Evolutionary conservation across 805 yeast species (phyloP), one percentile per base, ranked within the genome.

Genomic region (Blastobotrys robertii): DNA sequence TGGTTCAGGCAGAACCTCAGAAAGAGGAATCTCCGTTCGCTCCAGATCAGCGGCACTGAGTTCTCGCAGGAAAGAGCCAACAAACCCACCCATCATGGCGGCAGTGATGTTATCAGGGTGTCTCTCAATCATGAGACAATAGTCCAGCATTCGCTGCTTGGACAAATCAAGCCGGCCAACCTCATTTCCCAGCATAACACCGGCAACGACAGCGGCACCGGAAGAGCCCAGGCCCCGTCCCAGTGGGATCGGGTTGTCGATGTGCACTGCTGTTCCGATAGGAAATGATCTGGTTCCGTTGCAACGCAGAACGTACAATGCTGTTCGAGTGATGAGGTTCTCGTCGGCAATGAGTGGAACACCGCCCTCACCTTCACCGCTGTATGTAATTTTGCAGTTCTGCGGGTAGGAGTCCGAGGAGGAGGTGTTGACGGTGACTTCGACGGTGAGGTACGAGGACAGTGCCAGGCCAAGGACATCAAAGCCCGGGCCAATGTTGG

Each of bases 61-160:
- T 49, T 84, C 94, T 55, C 94, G 76, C 57, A 92, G 72, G 63
- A 83, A 92, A 3, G 96, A 86, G 36, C 98, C 98, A 34, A 88
- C 95, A 62, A 92, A 92, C 1, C 98, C 97, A 47, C 98, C 98
- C 80, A 88, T 82, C 95, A 92, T 86, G 31, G 98, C 95, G 29
- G 98, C 98, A 9, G 96, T 86, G 57, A 92, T 88, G 63, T 92
- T 92, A 65, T 92, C 98, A 30, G 98, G 98, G 58, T 92, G 98
- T 61, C 97, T 79, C 68, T 92, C 98, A 52, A 92, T 88, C 92
- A 92, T 84, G 54, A 92, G 72, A 63, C 96, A 86, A 69, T 84
- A 92, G 63, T 92, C 98, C 55, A 92, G 69, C 79, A 92, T 74
- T 54, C 97, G 73, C 54, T 76, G 80, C 63, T 83, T 88, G 39